These are phyloP conservation scores for Fomes fomentarius DNA, from an alignment of 1,284 basidiomycete species.

Conservation along the genomic window DNA sequence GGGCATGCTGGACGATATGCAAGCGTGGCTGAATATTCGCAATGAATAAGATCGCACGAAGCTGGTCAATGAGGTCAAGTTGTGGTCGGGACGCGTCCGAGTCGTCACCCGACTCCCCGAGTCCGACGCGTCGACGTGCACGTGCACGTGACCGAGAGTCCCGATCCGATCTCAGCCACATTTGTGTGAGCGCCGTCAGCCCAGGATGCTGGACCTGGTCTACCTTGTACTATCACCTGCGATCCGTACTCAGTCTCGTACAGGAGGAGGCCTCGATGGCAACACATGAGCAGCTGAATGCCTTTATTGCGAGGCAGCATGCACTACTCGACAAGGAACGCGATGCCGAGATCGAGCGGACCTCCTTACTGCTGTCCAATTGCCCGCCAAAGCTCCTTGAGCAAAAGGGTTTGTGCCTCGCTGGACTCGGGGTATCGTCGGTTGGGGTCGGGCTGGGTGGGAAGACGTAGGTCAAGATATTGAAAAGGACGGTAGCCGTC, in stretches of 20 bases:
- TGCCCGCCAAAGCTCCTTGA: conserved; percentile 86
- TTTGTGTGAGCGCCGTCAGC: no score
- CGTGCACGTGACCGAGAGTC: no score
- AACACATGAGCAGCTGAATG: conserved; percentile 47
- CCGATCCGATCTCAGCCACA: no score
- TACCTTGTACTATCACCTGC: no score
- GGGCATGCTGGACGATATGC: conserved; percentile 10
- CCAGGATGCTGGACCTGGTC: no score
- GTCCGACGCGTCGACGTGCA: no score
- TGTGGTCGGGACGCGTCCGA: no score
- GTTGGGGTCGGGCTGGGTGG: conserved; percentile 87
- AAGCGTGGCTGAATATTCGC: no score
- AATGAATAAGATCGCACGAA: no score
- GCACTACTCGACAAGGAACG: conserved; percentile 73
- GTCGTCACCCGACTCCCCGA: no score
- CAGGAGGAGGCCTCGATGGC: conserved; percentile 21
- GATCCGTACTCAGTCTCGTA: not conserved
- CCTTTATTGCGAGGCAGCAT: conserved; percentile 77
- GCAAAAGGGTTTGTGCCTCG: conserved; percentile 83
- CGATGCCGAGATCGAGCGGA: conserved; percentile 83
- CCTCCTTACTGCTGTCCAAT: conserved; percentile 80
- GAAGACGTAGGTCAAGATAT: conserved; percentile 87
- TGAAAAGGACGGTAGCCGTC: no score
- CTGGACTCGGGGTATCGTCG: conserved; percentile 70
- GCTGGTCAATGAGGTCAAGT: no score